phyloP scores from a whole-genome alignment of 176 grass and related monocot species.

The Elymus sibiricus region DNA sequence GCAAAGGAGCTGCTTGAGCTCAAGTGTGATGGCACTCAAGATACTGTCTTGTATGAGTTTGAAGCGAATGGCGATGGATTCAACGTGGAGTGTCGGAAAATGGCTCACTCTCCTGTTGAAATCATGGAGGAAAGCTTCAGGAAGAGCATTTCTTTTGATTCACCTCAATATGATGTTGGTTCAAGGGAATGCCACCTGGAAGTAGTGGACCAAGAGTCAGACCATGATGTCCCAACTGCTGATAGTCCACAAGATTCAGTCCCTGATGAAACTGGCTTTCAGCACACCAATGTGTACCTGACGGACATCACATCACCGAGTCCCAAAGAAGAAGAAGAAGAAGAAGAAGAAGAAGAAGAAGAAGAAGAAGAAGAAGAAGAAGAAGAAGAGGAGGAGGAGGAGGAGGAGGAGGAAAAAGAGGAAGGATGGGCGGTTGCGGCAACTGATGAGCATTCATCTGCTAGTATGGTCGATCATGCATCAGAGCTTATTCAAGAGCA shows the following conservation, averaged over 20 bases:
- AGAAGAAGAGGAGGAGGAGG: no score
- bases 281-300: constrained; percentile 28
- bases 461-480: not conserved
- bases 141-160: constrained; percentile 34
- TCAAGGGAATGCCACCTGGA: constrained; percentile 31
- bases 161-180: constrained; percentile 29
- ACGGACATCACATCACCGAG: not conserved
- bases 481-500: constrained; percentile 9
- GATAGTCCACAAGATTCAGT: constrained; percentile 42
- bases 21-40: constrained; percentile 59
- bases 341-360: no score
- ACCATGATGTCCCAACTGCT: constrained; percentile 26
- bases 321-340: constrained; percentile 20
- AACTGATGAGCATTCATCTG: constrained; percentile 1
- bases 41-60: constrained; percentile 38
- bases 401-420: no score
- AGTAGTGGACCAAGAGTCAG: constrained; percentile 36
- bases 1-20: constrained; percentile 67
- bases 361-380: constrained; percentile 10
- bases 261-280: constrained; percentile 34
- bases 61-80: constrained; percentile 48
- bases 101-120: constrained; percentile 23
- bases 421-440: not conserved
- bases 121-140: constrained; percentile 12
- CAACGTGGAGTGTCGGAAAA: constrained; percentile 32